Percentiles rank a stretch among this genome's conserved stretches.
Evolutionary conservation across 2,329 filamentous ascomycete species (phyloP).

Genomic region (Trichoderma hamatum): DNA sequence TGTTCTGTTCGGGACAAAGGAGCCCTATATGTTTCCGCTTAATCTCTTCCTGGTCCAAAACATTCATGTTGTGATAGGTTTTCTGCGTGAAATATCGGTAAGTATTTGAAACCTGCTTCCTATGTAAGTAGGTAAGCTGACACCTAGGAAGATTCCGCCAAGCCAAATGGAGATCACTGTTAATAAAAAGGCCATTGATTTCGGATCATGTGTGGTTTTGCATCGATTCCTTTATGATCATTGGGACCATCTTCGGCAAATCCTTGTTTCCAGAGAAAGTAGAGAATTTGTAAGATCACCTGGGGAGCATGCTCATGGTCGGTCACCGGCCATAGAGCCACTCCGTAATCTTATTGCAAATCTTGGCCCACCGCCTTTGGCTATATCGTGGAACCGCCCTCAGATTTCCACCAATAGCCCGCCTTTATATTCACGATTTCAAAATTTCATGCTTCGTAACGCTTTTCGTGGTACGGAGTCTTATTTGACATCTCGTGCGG

Average conservation of each 20-base stretch:
- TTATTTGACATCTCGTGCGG: slow-evolving; percentile 64
- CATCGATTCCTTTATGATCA: slow-evolving; percentile 72
- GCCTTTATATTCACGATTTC: slow-evolving; percentile 67
- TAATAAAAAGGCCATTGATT: slow-evolving; percentile 62
- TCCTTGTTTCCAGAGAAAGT: slow-evolving; percentile 62
- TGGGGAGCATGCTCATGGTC: slow-evolving; percentile 54
- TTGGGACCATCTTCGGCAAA: slow-evolving; percentile 70
- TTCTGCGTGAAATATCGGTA: slow-evolving; percentile 69
- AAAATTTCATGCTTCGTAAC: slow-evolving; percentile 73
- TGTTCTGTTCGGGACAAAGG: slow-evolving; percentile 71
- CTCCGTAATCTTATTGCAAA: slow-evolving; percentile 66
- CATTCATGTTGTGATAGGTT: slow-evolving; percentile 68
- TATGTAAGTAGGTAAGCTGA: slow-evolving; percentile 1
- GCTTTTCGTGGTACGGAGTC: slow-evolving; percentile 67
- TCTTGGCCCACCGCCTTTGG: slow-evolving; percentile 67
- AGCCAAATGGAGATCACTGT: slow-evolving; percentile 47
- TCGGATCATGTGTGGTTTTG: slow-evolving; percentile 70
- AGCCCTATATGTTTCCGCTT: slow-evolving; percentile 72
- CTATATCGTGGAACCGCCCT: slow-evolving; percentile 70
- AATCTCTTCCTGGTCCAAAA: slow-evolving; percentile 71
- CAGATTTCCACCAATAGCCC: slow-evolving; percentile 66
- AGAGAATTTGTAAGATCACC: slow-evolving; percentile 60
- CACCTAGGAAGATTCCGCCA: slow-evolving; percentile 48
- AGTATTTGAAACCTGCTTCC: slow-evolving; percentile 32
- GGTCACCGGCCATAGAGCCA: slow-evolving; percentile 62